Percentiles rank a stretch among this genome's conserved stretches.
These are phyloP conservation scores for Paralagenidium karlingii DNA, from an alignment of 352 stramenopile genomes.

Conservation along the genomic window DNA sequence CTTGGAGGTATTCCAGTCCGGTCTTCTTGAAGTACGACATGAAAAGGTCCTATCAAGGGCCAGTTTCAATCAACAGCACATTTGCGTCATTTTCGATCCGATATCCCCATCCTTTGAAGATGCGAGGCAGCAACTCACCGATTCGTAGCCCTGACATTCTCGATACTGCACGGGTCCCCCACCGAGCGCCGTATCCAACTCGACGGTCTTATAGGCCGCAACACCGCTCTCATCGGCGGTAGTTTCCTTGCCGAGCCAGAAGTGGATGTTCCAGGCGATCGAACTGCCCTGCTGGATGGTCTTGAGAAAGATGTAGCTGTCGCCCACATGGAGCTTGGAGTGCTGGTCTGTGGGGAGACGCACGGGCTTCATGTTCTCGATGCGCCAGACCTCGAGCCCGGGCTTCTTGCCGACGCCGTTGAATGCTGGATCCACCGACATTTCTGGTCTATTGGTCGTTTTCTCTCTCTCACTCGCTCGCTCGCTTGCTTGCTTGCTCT, in stretches of 20 bases:
- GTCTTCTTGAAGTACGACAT: slow-evolving; percentile 89
- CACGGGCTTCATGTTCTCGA: slow-evolving; percentile 73
- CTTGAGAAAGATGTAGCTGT: slow-evolving; percentile 95
- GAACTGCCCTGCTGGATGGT: slow-evolving; percentile 46
- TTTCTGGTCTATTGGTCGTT: slow-evolving; percentile 5
- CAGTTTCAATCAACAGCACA: too few species aligned
- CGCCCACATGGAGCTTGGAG: slow-evolving; percentile 89
- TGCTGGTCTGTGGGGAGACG: slow-evolving; percentile 29
- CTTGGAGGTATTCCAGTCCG: slow-evolving; percentile 85
- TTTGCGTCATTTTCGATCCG: not conserved
- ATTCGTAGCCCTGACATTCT: slow-evolving; percentile 66
- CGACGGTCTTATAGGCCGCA: slow-evolving; percentile 94
- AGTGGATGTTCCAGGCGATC: slow-evolving; percentile 88
- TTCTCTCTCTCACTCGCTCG: not conserved
- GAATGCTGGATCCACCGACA: slow-evolving; percentile 56
- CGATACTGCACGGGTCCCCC: slow-evolving; percentile 89
- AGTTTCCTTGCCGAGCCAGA: slow-evolving; percentile 92
- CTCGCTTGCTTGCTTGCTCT: slow-evolving; percentile 1
- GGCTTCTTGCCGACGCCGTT: slow-evolving; percentile 32
- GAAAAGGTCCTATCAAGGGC: slow-evolving; percentile 70
- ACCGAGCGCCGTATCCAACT: slow-evolving; percentile 91
- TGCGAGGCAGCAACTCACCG: too few species aligned
- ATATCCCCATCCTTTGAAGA: not conserved
- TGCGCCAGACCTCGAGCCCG: slow-evolving; percentile 73
- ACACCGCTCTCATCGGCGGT: slow-evolving; percentile 89